Evolutionary conservation across 176 grass and related monocot genomes (phyloP).

Genomic region (Pharus latifolius): DNA sequence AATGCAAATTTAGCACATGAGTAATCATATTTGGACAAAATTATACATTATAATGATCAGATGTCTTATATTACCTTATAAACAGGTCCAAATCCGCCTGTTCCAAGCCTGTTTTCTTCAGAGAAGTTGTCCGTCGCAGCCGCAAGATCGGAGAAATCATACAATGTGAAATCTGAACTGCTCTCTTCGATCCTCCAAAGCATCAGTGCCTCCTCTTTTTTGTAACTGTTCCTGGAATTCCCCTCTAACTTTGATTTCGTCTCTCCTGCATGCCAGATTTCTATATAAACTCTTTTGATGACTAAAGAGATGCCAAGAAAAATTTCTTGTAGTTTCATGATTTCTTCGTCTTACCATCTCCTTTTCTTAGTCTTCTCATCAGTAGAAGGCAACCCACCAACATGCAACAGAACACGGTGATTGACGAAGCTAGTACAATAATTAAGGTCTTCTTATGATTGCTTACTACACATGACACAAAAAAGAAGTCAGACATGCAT

Average conservation of each 20-base stretch:
- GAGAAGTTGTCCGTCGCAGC: conserved; percentile 22
- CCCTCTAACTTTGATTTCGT: background rate
- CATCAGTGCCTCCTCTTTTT: conserved; percentile 41
- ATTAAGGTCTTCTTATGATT: conserved; percentile 14
- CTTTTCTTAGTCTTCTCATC: background rate
- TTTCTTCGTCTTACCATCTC: background rate
- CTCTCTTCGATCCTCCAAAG: conserved; percentile 42
- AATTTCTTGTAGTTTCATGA: background rate
- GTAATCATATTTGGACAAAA: no score
- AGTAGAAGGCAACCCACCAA: conserved; percentile 5
- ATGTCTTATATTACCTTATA: conserved; percentile 53
- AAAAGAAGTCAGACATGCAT: no score
- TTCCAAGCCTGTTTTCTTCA: conserved; percentile 37
- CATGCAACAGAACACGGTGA: conserved; percentile 15
- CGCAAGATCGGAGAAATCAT: conserved; percentile 23
- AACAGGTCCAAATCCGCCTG: conserved; percentile 43
- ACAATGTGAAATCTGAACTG: conserved; percentile 39
- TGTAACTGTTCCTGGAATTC: conserved; percentile 12
- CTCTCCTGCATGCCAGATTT: background rate
- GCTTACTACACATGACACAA: background rate
- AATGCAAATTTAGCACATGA: background rate
- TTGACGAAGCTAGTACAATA: conserved; percentile 10
- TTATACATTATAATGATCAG: no score
- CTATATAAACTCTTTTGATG: background rate
- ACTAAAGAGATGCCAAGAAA: background rate